Conservation (phyloP, 2,329 filamentous ascomycete species). For the Colletotrichum sp. region DNA sequence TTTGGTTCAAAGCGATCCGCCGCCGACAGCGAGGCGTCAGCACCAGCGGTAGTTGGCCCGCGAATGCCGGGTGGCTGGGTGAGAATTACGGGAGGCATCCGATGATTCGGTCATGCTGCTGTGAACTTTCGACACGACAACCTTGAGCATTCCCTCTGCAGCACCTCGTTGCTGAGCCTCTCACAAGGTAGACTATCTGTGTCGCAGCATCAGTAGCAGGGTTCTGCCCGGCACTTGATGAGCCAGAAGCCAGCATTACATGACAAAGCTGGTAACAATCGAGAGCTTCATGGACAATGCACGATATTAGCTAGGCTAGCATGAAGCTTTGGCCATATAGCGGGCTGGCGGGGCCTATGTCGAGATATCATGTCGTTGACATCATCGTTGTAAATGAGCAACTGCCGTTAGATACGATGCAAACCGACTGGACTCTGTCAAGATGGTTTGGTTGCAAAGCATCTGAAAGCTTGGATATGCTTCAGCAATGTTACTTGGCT, state of each 20-base stretch:
- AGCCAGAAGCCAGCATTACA: not conserved
- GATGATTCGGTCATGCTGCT: not conserved
- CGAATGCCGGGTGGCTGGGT: not conserved
- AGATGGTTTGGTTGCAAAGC: not conserved
- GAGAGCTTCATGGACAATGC: not conserved
- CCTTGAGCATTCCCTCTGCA: no score
- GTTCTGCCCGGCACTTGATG: not conserved
- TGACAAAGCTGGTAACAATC: not conserved
- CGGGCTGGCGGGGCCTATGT: not conserved
- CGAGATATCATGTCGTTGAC: not conserved
- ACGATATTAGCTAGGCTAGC: not conserved
- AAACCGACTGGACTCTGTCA: not conserved
- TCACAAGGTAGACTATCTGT: not conserved
- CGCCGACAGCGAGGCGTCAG: not conserved
- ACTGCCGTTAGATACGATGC: not conserved
- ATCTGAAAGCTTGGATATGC: not conserved
- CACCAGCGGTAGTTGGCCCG: not conserved
- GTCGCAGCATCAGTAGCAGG: not conserved
- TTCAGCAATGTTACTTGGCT: not conserved
- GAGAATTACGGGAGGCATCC: not conserved
- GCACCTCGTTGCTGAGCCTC: not conserved
- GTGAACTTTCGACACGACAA: not conserved
- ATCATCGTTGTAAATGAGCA: not conserved
- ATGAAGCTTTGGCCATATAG: slow-evolving; percentile 7
- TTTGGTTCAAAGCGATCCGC: not conserved